These are phyloP conservation scores for Lactarius hatsudake DNA, from an alignment of 768 basidiomycete species.

Conservation along the genomic window DNA sequence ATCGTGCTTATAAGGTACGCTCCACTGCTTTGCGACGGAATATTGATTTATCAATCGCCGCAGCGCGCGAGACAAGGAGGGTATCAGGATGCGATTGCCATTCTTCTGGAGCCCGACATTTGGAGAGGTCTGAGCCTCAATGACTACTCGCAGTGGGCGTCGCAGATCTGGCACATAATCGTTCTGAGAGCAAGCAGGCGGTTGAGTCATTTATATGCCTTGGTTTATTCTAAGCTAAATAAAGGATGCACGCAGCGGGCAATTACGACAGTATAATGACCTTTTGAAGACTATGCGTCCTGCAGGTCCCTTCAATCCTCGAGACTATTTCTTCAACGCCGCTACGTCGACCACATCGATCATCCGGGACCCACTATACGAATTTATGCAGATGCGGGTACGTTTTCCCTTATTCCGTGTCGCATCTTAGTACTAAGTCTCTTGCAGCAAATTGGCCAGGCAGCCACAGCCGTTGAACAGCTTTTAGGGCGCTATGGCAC, in stretches of 20 bases:
- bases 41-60: not conserved
- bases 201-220: slow-evolving; percentile 36
- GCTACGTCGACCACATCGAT: slow-evolving; percentile 35
- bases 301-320: slow-evolving; percentile 49
- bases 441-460: slow-evolving; percentile 60
- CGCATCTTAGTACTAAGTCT: not conserved
- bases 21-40: not conserved
- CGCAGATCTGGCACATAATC: slow-evolving; percentile 75
- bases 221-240: slow-evolving; percentile 2
- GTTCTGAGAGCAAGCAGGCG: slow-evolving; percentile 64
- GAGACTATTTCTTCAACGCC: slow-evolving; percentile 55
- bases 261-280: slow-evolving; percentile 63
- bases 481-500: slow-evolving; percentile 72
- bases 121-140: slow-evolving; percentile 66
- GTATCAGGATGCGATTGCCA: slow-evolving; percentile 57
- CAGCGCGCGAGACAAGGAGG: slow-evolving; percentile 70
- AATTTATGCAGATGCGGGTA: slow-evolving; percentile 42
- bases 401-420: slow-evolving; percentile 23
- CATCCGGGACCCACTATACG: slow-evolving; percentile 43
- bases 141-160: slow-evolving; percentile 72
- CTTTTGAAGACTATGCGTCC: slow-evolving; percentile 61
- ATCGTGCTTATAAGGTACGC: slow-evolving; percentile 64
- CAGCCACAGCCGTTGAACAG: slow-evolving; percentile 57
- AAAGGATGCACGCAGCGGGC: slow-evolving; percentile 46
- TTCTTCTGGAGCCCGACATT: slow-evolving; percentile 63